Evolutionary conservation across 441 rosid species (phyloP), one percentile per base, ranked within the genome.

Genomic region (Arabidopsis lyrata): DNA sequence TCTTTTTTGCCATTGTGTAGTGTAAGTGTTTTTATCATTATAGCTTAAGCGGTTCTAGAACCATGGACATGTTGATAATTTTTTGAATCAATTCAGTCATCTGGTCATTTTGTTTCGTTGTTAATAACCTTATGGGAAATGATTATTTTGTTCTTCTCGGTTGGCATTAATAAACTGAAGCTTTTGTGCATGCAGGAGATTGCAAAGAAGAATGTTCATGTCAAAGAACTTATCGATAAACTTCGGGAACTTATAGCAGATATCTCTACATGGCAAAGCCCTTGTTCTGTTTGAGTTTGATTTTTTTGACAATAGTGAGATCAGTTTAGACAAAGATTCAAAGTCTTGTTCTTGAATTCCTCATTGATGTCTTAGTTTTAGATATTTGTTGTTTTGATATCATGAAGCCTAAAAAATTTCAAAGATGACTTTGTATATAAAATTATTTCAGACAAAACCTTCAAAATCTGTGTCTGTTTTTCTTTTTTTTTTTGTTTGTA

Each of bases 241-340:
- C 72, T 88, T 44, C 88, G 92, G 52, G 86, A 87, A 38, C 92
- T 95, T 66, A 86, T 93, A 5, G 76, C 83, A 0, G 97, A 92
- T 78, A 82, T 91, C 74, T 85, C 97, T 7, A 90, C 96, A 10
- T 95, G 97, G 97, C 97, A 92, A 83, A 88, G 91, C 83, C 96
- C 99, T 42, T 90, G 84, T 79, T 83, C 95, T 67, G 84, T 84
- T 64, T 88, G 77, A 89, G n/a, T 3, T 12, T 31, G 0, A 34
- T 38, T 15, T 36, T 22, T 16, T 6, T 32, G n/a, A 39, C 63
- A 63, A 50, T 55, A n/a, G 72, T 57, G 41, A 57, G 48, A 41
- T 39, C 68, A 5, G 57, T 64, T 70, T 49, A 64, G 63, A 42
- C 56, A 4, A 4, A 58, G 76, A 65, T 58, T 65, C 11, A 3